Evolutionary conservation across 2,329 filamentous ascomycete species (phyloP).

Genomic region (Sclerotinia nivalis): DNA sequence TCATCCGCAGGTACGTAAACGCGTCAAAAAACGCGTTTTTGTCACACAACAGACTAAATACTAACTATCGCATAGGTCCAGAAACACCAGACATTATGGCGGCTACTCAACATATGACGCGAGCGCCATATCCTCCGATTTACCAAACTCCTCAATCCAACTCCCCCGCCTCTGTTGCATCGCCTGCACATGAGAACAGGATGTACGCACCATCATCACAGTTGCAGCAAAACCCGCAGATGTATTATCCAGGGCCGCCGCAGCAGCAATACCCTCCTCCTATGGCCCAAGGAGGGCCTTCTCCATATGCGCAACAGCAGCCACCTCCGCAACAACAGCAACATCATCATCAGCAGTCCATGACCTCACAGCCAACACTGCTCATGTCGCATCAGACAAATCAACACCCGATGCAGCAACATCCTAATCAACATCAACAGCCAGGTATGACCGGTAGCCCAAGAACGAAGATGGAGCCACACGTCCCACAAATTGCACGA

Average conservation of each 20-base stretch:
- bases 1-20: conserved; percentile 71
- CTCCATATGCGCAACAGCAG: conserved; percentile 60
- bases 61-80: conserved; percentile 40
- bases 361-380: conserved; percentile 65
- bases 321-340: conserved; percentile 45
- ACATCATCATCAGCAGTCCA: conserved; percentile 52
- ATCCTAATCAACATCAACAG: conserved; percentile 53
- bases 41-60: not conserved
- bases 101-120: conserved; percentile 65
- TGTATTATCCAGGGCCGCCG: conserved; percentile 64
- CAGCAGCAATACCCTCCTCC: conserved; percentile 62
- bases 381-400: conserved; percentile 62
- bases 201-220: conserved; percentile 82
- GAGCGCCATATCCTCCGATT: conserved; percentile 77
- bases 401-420: conserved; percentile 63
- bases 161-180: conserved; percentile 90
- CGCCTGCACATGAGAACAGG: conserved; percentile 84
- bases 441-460: conserved; percentile 63
- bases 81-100: conserved; percentile 69
- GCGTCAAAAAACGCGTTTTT: conserved; percentile 26
- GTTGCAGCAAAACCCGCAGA: conserved; percentile 74
- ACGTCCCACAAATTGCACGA: conserved; percentile 63
- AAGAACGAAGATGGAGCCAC: conserved; percentile 62
- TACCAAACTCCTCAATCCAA: conserved; percentile 96
- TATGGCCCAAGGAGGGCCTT: conserved; percentile 63